Percentiles rank a stretch among this genome's conserved stretches.
phyloP scores from a whole-genome alignment of 257 asterid species.

The Solanum etuberosum region DNA sequence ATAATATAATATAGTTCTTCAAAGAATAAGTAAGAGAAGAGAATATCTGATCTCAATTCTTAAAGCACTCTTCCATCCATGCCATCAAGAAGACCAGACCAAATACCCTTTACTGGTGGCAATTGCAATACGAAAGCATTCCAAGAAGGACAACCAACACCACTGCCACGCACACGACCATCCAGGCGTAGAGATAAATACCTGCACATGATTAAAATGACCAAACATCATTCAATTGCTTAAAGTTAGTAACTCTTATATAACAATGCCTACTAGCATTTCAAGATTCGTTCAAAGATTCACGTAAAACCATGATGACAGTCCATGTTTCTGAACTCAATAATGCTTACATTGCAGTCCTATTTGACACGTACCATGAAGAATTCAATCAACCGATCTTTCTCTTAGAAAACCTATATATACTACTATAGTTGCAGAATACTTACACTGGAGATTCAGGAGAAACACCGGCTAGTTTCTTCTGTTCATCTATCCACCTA shows the following conservation, averaged over 20 bases:
- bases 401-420: background rate
- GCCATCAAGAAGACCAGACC: slow-evolving; percentile 96
- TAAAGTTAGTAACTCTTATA: background rate
- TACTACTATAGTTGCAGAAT: background rate
- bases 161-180: slow-evolving; percentile 95
- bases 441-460: slow-evolving; percentile 93
- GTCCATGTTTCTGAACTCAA: background rate
- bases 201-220: slow-evolving; percentile 20
- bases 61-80: slow-evolving; percentile 88
- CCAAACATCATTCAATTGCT: background rate
- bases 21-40: background rate
- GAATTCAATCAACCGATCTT: background rate
- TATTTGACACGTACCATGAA: background rate
- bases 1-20: background rate
- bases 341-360: background rate
- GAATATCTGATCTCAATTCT: background rate
- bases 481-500: slow-evolving; percentile 96
- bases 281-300: background rate
- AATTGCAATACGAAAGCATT: slow-evolving; percentile 73
- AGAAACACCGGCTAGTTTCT: slow-evolving; percentile 68
- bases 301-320: background rate
- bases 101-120: slow-evolving; percentile 82
- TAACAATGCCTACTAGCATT: background rate
- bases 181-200: slow-evolving; percentile 89
- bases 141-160: slow-evolving; percentile 97